Conservation (phyloP, 1,284 basidiomycete genomes). For the Apiotrichum sp. region DNA sequence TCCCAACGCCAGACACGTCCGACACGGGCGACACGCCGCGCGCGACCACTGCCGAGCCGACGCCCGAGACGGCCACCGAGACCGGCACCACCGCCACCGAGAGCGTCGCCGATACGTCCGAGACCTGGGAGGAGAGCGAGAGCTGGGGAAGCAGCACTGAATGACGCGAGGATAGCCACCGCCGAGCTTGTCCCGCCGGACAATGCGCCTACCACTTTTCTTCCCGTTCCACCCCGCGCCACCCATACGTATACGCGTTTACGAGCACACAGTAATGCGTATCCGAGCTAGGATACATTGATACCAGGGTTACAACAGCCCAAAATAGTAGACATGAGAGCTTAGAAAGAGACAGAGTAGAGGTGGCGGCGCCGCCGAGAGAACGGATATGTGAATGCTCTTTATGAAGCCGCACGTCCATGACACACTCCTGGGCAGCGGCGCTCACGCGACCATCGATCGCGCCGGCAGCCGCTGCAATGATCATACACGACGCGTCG, state of each 20-base stretch:
- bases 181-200: too few species aligned
- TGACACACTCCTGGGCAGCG: too few species aligned
- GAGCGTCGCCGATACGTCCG: constrained; percentile 3
- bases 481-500: not conserved
- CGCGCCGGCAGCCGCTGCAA: too few species aligned
- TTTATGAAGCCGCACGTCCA: too few species aligned
- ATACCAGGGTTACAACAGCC: not conserved
- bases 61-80: constrained; percentile 3
- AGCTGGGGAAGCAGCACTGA: constrained; percentile 4
- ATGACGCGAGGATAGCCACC: too few species aligned
- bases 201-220: too few species aligned
- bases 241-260: too few species aligned
- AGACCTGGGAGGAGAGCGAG: constrained; percentile 13
- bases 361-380: not conserved
- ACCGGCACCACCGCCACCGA: constrained; percentile 12
- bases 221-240: too few species aligned
- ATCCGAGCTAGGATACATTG: not conserved
- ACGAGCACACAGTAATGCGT: not conserved
- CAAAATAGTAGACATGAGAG: not conserved
- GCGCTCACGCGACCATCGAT: too few species aligned
- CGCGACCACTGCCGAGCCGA: not conserved
- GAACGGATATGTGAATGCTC: too few species aligned
- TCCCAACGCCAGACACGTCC: not conserved
- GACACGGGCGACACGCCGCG: not conserved
- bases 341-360: not conserved